These are phyloP conservation scores for Apocynum venetum DNA, from an alignment of 257 asterid genomes.

Conservation along the genomic window DNA sequence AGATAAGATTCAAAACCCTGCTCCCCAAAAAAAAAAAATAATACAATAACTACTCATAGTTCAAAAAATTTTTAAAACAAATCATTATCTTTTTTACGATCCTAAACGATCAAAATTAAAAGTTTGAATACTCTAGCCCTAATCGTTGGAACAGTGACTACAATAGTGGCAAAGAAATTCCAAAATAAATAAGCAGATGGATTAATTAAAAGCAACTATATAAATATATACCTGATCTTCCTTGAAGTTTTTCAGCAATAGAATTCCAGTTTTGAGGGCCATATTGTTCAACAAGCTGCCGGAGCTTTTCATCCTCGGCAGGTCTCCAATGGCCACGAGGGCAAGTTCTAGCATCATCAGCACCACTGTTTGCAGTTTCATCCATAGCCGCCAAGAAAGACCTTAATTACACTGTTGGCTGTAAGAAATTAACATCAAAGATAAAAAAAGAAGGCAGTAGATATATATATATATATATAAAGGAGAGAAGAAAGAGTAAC, in stretches of 20 bases:
- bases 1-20: too few relatives aligned
- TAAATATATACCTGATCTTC: conserved; percentile 69
- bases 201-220: neutral
- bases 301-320: conserved; percentile 81
- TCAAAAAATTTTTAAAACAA: too few relatives aligned
- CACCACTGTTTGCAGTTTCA: conserved; percentile 37
- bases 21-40: too few relatives aligned
- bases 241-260: conserved; percentile 90
- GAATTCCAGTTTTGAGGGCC: conserved; percentile 99
- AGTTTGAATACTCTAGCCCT: conserved; percentile 10
- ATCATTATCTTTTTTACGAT: too few relatives aligned
- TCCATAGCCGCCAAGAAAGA: conserved; percentile 32
- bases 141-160: conserved; percentile 1
- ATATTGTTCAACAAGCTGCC: conserved; percentile 65
- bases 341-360: conserved; percentile 55
- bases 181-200: neutral
- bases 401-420: neutral
- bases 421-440: neutral
- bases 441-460: conserved; percentile 10
- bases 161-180: neutral
- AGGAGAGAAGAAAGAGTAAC: conserved; percentile 10
- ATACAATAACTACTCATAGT: too few relatives aligned
- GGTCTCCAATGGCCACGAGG: conserved; percentile 97
- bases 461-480: neutral
- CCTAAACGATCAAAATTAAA: neutral